Percentiles rank a stretch among this genome's conserved stretches.
phyloP scores from a whole-genome alignment of 139 green algal species.

The Chlamydomonas sphaeroides region DNA sequence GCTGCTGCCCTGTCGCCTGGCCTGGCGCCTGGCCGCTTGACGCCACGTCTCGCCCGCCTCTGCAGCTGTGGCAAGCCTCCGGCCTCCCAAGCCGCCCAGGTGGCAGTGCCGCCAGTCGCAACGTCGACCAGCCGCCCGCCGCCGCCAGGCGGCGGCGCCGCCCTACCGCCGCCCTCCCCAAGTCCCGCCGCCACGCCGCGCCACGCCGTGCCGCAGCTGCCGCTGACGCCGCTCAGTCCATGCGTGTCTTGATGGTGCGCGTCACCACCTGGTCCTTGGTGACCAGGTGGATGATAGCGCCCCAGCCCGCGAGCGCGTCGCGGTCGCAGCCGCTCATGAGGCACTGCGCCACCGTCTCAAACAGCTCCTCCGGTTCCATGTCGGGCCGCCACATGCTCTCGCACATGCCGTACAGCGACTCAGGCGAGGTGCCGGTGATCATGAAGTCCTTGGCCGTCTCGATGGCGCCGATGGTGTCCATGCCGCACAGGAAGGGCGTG shows the following conservation, averaged over 20 bases:
- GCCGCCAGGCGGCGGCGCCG: too few relatives aligned
- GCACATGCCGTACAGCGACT: constrained; percentile 97
- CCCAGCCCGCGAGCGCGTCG: constrained; percentile 97
- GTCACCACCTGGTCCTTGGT: constrained; percentile 87
- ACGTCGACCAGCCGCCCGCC: too few relatives aligned
- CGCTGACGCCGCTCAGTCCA: constrained; percentile 80
- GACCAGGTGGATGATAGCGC: constrained; percentile 94
- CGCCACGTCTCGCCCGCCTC: too few relatives aligned
- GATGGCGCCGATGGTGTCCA: constrained; percentile 96
- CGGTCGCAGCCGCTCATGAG: constrained; percentile 91
- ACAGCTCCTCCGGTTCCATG: constrained; percentile 96
- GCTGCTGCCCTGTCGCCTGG: too few relatives aligned
- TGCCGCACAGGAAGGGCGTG: constrained; percentile 93
- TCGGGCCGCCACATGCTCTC: constrained; percentile 93
- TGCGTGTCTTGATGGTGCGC: constrained; percentile 88
- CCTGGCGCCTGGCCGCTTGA: too few relatives aligned
- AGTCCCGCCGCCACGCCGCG: too few relatives aligned
- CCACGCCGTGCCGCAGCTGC: not conserved
- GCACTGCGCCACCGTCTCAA: constrained; percentile 94
- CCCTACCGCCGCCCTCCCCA: too few relatives aligned
- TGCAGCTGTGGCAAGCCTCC: too few relatives aligned
- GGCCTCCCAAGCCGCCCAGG: too few relatives aligned
- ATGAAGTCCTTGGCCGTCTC: constrained; percentile 98
- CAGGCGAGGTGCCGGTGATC: constrained; percentile 88
- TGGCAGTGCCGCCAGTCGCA: too few relatives aligned